Percentiles rank a stretch among this genome's conserved stretches.
Evolutionary conservation across 305 asterid genomes (phyloP).

Genomic region (Ruellia speciosa): DNA sequence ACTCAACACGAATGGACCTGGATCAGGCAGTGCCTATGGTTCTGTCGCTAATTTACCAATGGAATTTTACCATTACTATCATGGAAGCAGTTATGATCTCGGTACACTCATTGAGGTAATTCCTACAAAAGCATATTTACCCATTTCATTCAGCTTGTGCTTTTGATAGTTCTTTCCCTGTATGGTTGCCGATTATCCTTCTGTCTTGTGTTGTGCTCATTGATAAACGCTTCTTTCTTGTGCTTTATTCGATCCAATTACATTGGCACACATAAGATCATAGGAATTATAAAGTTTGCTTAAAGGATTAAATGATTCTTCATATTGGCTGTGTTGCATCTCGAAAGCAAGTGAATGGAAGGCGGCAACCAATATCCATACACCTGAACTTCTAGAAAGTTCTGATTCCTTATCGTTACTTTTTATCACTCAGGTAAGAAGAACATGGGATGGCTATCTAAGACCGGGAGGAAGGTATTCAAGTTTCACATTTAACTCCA

Average conservation of each 20-base stretch:
- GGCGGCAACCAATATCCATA: too few relatives aligned
- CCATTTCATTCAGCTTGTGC: background rate
- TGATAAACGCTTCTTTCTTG: background rate
- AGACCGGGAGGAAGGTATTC: conserved; percentile 89
- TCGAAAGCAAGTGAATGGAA: background rate
- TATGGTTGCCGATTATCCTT: too few relatives aligned
- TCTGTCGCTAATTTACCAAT: conserved; percentile 55
- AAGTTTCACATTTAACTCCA: background rate
- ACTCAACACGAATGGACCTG: conserved; percentile 28
- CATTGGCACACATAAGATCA: too few relatives aligned
- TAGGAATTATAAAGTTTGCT: too few relatives aligned
- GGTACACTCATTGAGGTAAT: conserved; percentile 90
- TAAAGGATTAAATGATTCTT: too few relatives aligned
- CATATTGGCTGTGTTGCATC: too few relatives aligned
- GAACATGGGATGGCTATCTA: conserved; percentile 83
- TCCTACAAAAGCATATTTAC: conserved; percentile 9
- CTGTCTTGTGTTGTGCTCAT: too few relatives aligned
- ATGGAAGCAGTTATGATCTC: conserved; percentile 83
- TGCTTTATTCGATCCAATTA: too few relatives aligned
- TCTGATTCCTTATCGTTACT: too few relatives aligned
- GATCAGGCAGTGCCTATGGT: conserved; percentile 38
- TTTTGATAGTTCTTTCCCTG: background rate
- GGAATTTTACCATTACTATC: conserved; percentile 91
- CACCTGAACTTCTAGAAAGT: too few relatives aligned
- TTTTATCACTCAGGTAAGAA: conserved; percentile 55